Evolutionary conservation across 73 alveolate genomes (phyloP).

Genomic region (Stentor coeruleus): DNA sequence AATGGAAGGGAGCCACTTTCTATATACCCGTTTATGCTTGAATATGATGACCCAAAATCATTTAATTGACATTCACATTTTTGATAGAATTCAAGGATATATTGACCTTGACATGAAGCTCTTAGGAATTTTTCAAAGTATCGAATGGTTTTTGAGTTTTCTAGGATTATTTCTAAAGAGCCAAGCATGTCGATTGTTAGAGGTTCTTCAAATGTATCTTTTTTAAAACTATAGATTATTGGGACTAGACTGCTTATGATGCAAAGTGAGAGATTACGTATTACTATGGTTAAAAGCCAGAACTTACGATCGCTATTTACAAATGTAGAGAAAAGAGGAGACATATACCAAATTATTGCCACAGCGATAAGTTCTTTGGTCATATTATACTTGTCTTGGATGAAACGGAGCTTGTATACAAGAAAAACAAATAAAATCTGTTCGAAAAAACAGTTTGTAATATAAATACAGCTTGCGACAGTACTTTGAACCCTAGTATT

Average conservation of each 20-base stretch:
- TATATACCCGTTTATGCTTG: too few species aligned
- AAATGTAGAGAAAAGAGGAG: not conserved
- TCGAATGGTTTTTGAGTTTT: not conserved
- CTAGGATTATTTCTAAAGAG: not conserved
- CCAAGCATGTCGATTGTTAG: conserved; percentile 7
- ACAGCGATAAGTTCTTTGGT: not conserved
- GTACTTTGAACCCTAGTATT: not conserved
- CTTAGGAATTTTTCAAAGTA: not conserved
- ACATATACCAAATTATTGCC: not conserved
- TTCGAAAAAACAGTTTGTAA: not conserved
- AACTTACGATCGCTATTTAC: not conserved
- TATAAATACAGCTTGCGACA: not conserved
- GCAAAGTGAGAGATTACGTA: not conserved
- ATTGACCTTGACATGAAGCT: not conserved
- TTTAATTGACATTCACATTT: not conserved
- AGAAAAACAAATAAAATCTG: not conserved
- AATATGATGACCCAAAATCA: not conserved
- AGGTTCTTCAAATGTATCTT: not conserved
- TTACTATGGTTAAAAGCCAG: not conserved
- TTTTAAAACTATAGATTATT: not conserved
- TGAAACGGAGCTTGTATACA: not conserved
- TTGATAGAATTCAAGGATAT: not conserved
- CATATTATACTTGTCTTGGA: not conserved
- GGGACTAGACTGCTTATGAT: not conserved
- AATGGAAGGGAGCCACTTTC: not conserved